These are phyloP conservation scores for Pascua guehoae DNA, from an alignment of 1,284 basidiomycete species.

Conservation along the genomic window DNA sequence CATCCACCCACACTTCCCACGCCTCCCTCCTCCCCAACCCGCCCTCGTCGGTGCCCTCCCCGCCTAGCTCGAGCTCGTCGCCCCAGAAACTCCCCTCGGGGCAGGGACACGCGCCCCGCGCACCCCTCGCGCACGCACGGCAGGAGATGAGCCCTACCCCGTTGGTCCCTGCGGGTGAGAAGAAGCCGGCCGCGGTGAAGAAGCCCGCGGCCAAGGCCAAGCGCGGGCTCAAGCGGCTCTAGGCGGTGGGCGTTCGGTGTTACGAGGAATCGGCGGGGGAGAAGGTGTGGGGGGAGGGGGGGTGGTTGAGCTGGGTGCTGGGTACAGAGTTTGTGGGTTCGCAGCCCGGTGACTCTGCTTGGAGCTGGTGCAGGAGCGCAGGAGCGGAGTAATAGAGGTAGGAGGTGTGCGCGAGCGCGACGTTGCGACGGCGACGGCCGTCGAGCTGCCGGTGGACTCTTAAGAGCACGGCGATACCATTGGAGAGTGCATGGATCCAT, in stretches of 20 bases:
- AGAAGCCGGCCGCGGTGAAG: conserved; percentile 24
- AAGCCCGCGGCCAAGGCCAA: conserved; percentile 34
- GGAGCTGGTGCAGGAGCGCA: no score
- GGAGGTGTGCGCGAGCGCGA: no score
- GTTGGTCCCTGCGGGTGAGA: conserved; percentile 8
- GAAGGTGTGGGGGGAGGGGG: no score
- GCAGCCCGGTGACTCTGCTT: no score
- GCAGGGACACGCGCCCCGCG: conserved; percentile 1
- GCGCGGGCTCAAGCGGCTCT: conserved; percentile 45
- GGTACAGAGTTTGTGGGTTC: no score
- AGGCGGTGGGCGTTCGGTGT: not conserved
- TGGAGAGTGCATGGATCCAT: no score
- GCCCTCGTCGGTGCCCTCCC: conserved; percentile 3
- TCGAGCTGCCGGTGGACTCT: no score
- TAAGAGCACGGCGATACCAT: no score
- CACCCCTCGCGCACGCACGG: conserved; percentile 28
- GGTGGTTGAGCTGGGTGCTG: no score
- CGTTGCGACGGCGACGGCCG: no score
- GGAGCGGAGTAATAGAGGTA: no score
- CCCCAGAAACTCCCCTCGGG: not conserved
- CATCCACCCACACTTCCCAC: not conserved
- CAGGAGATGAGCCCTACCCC: conserved; percentile 36
- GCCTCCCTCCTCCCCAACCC: conserved; percentile 14
- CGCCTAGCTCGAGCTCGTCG: not conserved
- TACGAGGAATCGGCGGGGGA: no score